Percentiles rank a stretch among this genome's conserved stretches.
Evolutionary conservation across 2,329 filamentous ascomycete species (phyloP).

Genomic region (Cercospora berteroae): DNA sequence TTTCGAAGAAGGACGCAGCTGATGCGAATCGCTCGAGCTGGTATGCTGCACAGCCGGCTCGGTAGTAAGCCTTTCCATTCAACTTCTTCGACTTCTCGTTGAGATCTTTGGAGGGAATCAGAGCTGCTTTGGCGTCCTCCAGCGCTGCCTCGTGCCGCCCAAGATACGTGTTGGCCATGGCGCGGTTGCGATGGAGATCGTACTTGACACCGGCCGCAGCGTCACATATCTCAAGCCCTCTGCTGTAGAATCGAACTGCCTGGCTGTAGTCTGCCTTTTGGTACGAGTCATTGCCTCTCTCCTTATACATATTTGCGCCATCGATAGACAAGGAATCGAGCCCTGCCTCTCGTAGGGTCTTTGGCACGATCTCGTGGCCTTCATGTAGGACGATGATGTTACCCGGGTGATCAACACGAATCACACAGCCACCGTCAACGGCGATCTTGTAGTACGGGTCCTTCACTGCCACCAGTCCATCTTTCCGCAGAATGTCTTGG

Average conservation of each 20-base stretch:
- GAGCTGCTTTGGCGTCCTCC: constrained; percentile 21
- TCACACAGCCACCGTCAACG: constrained; percentile 12
- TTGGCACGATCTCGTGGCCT: constrained; percentile 12
- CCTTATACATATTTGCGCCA: constrained; percentile 19
- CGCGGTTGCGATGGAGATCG: constrained; percentile 30
- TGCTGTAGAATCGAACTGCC: constrained; percentile 20
- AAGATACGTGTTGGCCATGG: constrained; percentile 23
- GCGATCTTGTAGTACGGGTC: constrained; percentile 31
- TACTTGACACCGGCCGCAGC: constrained; percentile 5
- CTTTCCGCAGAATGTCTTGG: constrained; percentile 15
- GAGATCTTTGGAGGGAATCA: constrained; percentile 2
- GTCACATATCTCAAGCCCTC: constrained; percentile 8
- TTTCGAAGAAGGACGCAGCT: constrained; percentile 12
- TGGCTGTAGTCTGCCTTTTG: constrained; percentile 17
- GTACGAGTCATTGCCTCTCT: constrained; percentile 26
- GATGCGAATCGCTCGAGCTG: constrained; percentile 24
- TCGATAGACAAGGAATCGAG: constrained; percentile 4
- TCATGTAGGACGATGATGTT: constrained; percentile 27
- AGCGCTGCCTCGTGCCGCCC: constrained; percentile 24
- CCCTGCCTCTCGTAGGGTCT: constrained; percentile 1
- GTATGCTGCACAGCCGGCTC: constrained; percentile 31
- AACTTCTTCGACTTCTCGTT: not conserved
- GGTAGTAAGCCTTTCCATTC: constrained; percentile 28
- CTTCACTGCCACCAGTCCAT: constrained; percentile 29
- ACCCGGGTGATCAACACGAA: constrained; percentile 33